phyloP scores from a whole-genome alignment of 192 early-diverging fungal species.

The Geosiphon pyriformis region DNA sequence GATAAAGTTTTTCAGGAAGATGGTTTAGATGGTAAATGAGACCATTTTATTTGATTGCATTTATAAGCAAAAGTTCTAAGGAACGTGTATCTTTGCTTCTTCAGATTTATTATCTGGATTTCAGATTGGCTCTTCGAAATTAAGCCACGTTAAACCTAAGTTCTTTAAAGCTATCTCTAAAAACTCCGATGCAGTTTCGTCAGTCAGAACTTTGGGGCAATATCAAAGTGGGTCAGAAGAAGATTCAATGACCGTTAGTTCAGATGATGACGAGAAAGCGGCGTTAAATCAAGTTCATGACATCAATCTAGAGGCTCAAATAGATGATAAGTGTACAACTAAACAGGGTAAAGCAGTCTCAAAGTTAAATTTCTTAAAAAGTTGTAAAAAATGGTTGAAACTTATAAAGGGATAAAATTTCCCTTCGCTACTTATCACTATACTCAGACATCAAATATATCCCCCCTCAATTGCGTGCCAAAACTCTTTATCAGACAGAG shows the following conservation, averaged over 20 bases:
- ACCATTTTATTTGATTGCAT: background rate
- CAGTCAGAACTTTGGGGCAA: background rate
- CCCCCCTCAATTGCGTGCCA: constrained; percentile 79
- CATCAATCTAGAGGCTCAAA: no score
- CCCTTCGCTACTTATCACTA: no score
- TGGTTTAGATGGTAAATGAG: constrained; percentile 12
- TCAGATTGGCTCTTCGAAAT: background rate
- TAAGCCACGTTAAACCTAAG: background rate
- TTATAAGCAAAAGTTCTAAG: background rate
- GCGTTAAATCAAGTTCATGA: no score
- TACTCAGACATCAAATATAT: constrained; percentile 64
- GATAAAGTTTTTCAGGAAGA: constrained; percentile 18
- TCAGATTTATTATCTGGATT: background rate
- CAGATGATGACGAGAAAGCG: constrained; percentile 32
- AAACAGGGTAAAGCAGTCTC: no score
- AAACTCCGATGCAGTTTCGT: background rate
- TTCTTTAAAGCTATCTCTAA: background rate
- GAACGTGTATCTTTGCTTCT: background rate
- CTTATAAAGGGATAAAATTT: no score
- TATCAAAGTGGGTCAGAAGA: constrained; percentile 20
- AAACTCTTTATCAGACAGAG: constrained; percentile 51
- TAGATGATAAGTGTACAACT: no score
- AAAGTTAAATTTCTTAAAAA: no score
- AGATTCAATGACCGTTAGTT: constrained; percentile 24
- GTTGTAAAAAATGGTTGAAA: no score